Base-by-base conservation (phyloP, 306 rosid species). In the Prunus mongolica region DNA sequence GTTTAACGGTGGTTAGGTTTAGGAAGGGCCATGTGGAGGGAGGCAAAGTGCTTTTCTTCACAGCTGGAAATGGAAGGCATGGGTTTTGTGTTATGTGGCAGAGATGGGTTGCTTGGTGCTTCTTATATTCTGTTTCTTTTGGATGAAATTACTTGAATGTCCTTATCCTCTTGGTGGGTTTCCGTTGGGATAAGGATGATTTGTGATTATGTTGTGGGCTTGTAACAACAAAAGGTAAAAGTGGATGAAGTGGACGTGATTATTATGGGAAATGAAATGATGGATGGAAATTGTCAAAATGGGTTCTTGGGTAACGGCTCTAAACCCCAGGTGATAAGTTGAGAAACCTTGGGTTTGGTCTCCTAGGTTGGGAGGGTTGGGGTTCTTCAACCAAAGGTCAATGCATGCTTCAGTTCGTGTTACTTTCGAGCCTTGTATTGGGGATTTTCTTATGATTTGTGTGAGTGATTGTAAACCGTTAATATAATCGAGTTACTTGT, bases 41-140 rank as follows among this genome's bases (percentile, higher is more conserved):
- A 82, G 72, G 71, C 34, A 38, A 32, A 8, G 41, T 27, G 71
- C 18, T 64, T 73, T 84, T 81, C 90, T 82, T 80, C 83, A 91
- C 88, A 85, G 91, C 93, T 88, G 96, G 93, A 93, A 86, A 84
- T 74, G 74, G 52, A 80, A 83, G 72, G 85, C 44, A 45, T 24
- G 4, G 20, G 64, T 22, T 58, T 58, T 24, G 64, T 58, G 62
- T 64, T 68, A 62, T 71, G 78, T 75, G 86, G 85, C 79, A 80
- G 86, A 13, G 4, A 15, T 49, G 16, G 16, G 16, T 18, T 22
- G 25, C 12, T 63, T 80, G 30, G 44, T 54, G 69, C 73, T 75
- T 70, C 50, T 27, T 24, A 27, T 24, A 27, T 63, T 49, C 28
- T 32, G 28, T 24, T 22, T 47, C 55, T 41, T 72, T 78, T 30